Base-by-base conservation (phyloP, 2,329 filamentous ascomycete genomes). In the Aureobasidium namibiae region DNA sequence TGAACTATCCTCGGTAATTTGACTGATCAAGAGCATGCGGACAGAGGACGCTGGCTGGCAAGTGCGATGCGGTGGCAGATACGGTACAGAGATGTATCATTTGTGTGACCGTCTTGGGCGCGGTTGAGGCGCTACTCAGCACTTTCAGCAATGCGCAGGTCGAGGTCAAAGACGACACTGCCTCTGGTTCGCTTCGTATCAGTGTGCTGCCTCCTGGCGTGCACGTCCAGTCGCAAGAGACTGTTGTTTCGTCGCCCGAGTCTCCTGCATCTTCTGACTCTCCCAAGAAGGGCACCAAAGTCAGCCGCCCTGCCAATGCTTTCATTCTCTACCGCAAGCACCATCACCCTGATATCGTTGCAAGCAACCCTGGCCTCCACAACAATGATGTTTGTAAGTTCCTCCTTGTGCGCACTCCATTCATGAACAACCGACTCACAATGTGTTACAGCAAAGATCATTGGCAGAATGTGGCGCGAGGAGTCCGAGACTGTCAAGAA, bases 371-470 rank as follows among this genome's bases (percentile, higher is more conserved):
- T n/a, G 67, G 67, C 13, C 62, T 76, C 31, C 70, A 74, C 56
- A 78, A 78, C 66, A 78, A 77, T 60, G 67, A 74, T 24, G 77
- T 78, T 44, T 77, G 73, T 76, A 67, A 70, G 74, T 64, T 10
- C 16, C 21, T 11, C 54, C 16, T 38, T 44, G 16, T 42, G 26
- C 14, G 23, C 42, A 16, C 24, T n/a, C n/a, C 9, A n/a, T 44
- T 14, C 26, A 31, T 44, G 44, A n/a, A 23, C 16, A 16, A 49
- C 10, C 4, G 21, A 31, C 61, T 62, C 16, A 53, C 48, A 33
- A 4, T 34, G 13, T 2, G 8, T 23, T 46, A n/a, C 38, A 60
- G 34, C 65, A 66, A 60, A 69, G 26, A 71, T 76, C 44, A 69
- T 77, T 46, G 75, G 74, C 31, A 68, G 70, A 23, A 69, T 73